Evolutionary conservation across 805 yeast genomes (phyloP).

Genomic region (Schizosaccharomyces osmophilus): DNA sequence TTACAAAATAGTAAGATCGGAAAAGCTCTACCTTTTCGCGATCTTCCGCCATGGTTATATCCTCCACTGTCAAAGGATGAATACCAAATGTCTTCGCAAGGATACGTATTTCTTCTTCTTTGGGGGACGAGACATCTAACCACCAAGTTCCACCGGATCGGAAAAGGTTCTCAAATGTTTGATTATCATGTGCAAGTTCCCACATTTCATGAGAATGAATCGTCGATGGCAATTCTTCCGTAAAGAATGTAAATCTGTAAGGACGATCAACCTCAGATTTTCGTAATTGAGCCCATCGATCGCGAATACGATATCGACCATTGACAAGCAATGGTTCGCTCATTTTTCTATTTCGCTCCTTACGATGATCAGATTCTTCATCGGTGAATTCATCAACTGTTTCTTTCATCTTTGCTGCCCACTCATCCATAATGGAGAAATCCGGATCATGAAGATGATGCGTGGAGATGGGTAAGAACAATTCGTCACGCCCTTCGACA

Average conservation of each 20-base stretch:
- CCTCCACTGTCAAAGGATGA: slow-evolving; percentile 91
- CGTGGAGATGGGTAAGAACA: background rate
- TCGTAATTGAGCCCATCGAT: slow-evolving; percentile 1
- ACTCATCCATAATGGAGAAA: background rate
- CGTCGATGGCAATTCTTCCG: background rate
- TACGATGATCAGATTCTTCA: background rate
- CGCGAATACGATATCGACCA: background rate
- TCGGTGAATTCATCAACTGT: background rate
- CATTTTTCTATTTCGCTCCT: background rate
- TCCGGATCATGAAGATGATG: background rate
- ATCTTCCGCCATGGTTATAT: slow-evolving; percentile 75
- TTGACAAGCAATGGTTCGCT: slow-evolving; percentile 3
- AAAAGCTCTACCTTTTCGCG: slow-evolving; percentile 88
- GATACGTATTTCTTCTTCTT: slow-evolving; percentile 91
- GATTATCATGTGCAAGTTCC: slow-evolving; percentile 4
- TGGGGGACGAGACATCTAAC: slow-evolving; percentile 79
- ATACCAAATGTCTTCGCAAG: slow-evolving; percentile 75
- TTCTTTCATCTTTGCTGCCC: background rate
- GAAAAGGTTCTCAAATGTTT: slow-evolving; percentile 2
- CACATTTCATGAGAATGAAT: slow-evolving; percentile 4
- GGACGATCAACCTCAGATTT: background rate
- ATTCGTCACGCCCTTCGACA: background rate
- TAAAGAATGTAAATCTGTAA: background rate
- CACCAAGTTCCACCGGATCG: slow-evolving; percentile 50
- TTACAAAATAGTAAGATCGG: slow-evolving; percentile 70